Percentiles rank a stretch among this genome's conserved stretches.
Conservation (phyloP, 768 basidiomycete genomes). For the Suillus occidentalis region DNA sequence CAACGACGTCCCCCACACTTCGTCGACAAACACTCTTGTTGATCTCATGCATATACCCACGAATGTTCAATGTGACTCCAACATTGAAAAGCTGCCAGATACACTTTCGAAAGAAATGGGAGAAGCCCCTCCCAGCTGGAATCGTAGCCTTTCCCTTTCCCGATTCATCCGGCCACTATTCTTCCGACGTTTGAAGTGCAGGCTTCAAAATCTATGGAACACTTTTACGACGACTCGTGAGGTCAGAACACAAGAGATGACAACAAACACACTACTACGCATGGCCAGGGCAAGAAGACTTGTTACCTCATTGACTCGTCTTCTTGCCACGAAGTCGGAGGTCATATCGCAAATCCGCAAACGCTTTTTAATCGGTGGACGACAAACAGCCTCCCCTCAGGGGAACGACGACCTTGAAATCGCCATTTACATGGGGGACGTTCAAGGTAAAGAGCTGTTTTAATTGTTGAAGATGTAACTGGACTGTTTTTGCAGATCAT, state of each 20-base stretch:
- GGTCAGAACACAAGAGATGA: constrained; percentile 35
- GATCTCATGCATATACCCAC: neutral
- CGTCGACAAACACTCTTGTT: neutral
- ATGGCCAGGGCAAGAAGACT: constrained; percentile 80
- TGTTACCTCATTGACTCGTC: constrained; percentile 73
- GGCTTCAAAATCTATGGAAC: constrained; percentile 18
- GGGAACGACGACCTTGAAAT: constrained; percentile 63
- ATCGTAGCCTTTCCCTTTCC: constrained; percentile 24
- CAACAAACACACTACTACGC: constrained; percentile 58
- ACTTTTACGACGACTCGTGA: constrained; percentile 1
- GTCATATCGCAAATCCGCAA: constrained; percentile 81
- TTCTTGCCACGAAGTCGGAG: constrained; percentile 80
- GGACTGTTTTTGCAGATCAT: constrained; percentile 59
- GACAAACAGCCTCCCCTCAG: constrained; percentile 31
- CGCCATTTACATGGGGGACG: constrained; percentile 86
- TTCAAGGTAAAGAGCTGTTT: constrained; percentile 64
- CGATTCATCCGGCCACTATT: constrained; percentile 25
- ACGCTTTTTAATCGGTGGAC: constrained; percentile 44
- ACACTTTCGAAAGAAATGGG: neutral
- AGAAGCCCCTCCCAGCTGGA: neutral
- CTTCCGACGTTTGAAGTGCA: constrained; percentile 38
- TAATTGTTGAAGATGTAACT: neutral
- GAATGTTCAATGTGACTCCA: neutral
- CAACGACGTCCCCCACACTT: constrained; percentile 5
- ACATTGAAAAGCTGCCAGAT: constrained; percentile 7